Base-by-base conservation (phyloP, 129 eudicot genomes). In the Pseudognaphalium luteoalbum region DNA sequence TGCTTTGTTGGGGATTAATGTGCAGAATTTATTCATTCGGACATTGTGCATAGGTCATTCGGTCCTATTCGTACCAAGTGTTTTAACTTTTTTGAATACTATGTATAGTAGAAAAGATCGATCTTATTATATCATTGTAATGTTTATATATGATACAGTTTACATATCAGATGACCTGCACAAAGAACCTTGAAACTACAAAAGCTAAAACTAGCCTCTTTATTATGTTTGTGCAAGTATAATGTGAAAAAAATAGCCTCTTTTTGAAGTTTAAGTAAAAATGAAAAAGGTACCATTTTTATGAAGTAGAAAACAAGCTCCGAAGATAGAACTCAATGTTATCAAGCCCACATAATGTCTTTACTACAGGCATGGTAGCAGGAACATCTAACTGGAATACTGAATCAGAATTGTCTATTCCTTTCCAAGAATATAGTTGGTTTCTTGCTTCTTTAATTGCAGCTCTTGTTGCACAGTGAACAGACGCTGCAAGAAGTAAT, bases 391-490 rank as follows among this genome's bases (percentile, higher is more conserved):
- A 80, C 70, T 86, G 85, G 77, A 95, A 83, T 41, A 28, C 10
- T 6, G 73, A 54, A 16, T 79, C 68, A 39, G 84, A 85, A 71
- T 74, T 68, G 2, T 80, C 88, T 22, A 81, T 34, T 9, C 82
- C 86, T 12, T 86, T 86, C 99, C 99, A 95, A 32, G 82, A 70
- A 61, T 33, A 68, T 19, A 84, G 75, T 85, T 95, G 91, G 51
- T 78, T 87, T 72, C 95, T 86, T 17, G 97, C 97, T 80, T 76
- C 99, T 62, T 85, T 85, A 41, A 91, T 88, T 63, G 97, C 99
- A 39, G 97, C 96, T 82, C 92, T 73, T 22, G 95, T 86, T 50
- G 99, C 99, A 83, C 94, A 91, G 85, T 95, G 96, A 39, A 89
- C 92, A 12, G 96, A 84, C 68, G 76, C 88, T 57, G 99, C 96